Evolutionary conservation across 345 rosid genomes (phyloP).

Genomic region (Aquilaria yunnanensis): DNA sequence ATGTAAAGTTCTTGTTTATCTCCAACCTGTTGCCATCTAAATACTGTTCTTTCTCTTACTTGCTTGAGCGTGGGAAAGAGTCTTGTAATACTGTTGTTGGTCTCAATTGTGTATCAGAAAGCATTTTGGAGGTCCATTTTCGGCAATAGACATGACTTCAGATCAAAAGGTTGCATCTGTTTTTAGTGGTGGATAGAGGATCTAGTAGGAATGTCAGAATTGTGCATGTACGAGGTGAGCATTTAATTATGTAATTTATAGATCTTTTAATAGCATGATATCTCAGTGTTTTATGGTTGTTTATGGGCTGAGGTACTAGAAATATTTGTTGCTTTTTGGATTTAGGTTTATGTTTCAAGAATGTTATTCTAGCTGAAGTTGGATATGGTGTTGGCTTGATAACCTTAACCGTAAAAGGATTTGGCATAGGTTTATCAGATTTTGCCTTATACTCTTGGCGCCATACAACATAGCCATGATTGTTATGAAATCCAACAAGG

Average conservation of each 20-base stretch:
- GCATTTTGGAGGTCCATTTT: conserved; percentile 25
- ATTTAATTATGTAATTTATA: conserved; percentile 10
- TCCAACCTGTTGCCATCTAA: background rate
- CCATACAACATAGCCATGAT: too few species aligned
- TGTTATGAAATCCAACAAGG: too few species aligned
- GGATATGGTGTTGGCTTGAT: too few species aligned
- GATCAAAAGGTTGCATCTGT: conserved; percentile 28
- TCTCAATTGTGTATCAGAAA: conserved; percentile 30
- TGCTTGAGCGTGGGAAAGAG: background rate
- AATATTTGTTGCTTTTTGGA: conserved; percentile 4
- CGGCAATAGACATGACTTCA: conserved; percentile 32
- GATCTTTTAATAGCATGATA: background rate
- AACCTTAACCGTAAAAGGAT: too few species aligned
- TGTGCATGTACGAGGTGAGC: conserved; percentile 59
- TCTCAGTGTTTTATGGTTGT: conserved; percentile 1
- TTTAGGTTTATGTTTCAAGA: background rate
- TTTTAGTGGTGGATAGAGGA: conserved; percentile 51
- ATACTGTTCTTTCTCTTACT: conserved; percentile 4
- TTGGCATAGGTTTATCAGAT: too few species aligned
- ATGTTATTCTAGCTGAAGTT: too few species aligned
- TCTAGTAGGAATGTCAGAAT: conserved; percentile 66
- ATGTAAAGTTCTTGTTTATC: background rate
- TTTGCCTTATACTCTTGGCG: too few species aligned
- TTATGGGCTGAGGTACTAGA: background rate
- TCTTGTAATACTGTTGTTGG: conserved; percentile 12